phyloP scores from a whole-genome alignment of 495 filamentous ascomycete species.

The Opeltia flavorubescens region DNA sequence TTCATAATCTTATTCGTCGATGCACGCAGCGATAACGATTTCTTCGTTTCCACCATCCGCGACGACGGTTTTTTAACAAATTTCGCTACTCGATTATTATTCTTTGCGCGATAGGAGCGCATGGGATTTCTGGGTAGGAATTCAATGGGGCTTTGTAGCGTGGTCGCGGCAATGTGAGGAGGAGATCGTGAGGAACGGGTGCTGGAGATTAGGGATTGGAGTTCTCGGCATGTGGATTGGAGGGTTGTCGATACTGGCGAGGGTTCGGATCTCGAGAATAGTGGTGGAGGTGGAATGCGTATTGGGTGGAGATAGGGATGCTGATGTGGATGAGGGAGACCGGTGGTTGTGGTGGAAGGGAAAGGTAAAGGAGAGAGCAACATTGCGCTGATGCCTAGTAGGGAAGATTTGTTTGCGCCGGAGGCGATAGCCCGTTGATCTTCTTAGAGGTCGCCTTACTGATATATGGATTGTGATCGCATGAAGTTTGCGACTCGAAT shows the following conservation, averaged over 20 bases:
- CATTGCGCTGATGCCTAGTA: too few relatives aligned
- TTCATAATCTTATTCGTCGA: too few relatives aligned
- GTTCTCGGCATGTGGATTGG: background rate
- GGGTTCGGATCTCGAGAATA: background rate
- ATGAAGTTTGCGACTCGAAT: background rate
- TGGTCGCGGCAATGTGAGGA: background rate
- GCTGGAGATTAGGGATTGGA: background rate
- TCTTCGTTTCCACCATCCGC: too few relatives aligned
- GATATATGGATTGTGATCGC: background rate
- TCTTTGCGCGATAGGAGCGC: too few relatives aligned
- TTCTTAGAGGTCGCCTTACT: background rate
- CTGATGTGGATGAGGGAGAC: background rate
- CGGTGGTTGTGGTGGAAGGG: background rate
- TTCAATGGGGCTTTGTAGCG: background rate
- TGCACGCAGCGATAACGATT: too few relatives aligned
- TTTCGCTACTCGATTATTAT: too few relatives aligned
- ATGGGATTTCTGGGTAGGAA: too few relatives aligned
- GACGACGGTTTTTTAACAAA: too few relatives aligned
- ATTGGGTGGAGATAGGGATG: background rate
- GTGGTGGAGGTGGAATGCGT: background rate
- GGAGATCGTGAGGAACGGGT: background rate
- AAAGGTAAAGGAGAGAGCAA: background rate
- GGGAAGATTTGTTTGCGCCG: constrained; percentile 1
- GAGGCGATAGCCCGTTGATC: background rate
- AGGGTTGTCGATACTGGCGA: background rate